Evolutionary conservation across 2,329 filamentous ascomycete species (phyloP).

Genomic region (Aspergillus aculeatus): DNA sequence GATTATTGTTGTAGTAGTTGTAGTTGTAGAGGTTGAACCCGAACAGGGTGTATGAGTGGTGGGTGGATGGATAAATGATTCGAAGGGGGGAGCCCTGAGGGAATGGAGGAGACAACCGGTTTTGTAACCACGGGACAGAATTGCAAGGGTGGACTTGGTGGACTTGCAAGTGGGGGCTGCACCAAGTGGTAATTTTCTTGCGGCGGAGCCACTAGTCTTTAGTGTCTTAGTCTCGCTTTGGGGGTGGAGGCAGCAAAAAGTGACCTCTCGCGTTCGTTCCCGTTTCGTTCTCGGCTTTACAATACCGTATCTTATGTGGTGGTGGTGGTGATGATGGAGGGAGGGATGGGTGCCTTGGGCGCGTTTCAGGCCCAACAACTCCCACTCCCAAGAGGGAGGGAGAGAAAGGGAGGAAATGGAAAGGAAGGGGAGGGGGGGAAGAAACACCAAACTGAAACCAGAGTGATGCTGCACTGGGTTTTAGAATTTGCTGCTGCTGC

Average conservation of each 20-base stretch:
- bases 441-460: too few species aligned
- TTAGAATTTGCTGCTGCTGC: neutral
- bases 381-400: neutral
- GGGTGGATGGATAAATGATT: neutral
- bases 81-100: neutral
- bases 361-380: constrained; percentile 1
- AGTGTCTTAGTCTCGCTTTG: neutral
- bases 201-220: constrained; percentile 4
- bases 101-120: constrained; percentile 4
- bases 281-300: neutral
- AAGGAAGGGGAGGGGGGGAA: neutral
- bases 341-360: neutral
- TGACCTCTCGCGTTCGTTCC: too few species aligned
- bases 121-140: constrained; percentile 11
- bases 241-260: neutral
- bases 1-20: neutral
- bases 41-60: constrained; percentile 1
- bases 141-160: neutral
- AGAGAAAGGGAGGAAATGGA: neutral
- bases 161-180: neutral
- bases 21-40: neutral
- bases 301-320: neutral
- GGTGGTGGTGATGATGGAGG: neutral
- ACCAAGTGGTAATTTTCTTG: neutral
- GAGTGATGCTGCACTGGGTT: too few species aligned